Percentiles rank a stretch among this genome's conserved stretches.
phyloP scores from a whole-genome alignment of 2,329 filamentous ascomycete species.

The Lachnellula arida region DNA sequence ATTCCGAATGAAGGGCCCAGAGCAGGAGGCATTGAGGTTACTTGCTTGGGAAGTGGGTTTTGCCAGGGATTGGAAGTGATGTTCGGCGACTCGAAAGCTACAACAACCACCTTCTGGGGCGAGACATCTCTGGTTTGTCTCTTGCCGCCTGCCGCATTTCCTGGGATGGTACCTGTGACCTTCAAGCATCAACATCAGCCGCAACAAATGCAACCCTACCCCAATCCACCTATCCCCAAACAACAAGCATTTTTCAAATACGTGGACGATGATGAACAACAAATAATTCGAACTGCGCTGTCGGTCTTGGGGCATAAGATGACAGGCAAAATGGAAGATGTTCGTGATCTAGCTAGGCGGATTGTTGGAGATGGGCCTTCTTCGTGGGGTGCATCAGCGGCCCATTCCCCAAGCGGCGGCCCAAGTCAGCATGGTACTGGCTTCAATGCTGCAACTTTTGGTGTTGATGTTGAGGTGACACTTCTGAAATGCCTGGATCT shows the following conservation, averaged over 20 bases:
- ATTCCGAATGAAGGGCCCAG: constrained; percentile 79
- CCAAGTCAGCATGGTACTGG: constrained; percentile 41
- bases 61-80: constrained; percentile 76
- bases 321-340: constrained; percentile 57
- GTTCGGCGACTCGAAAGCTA: constrained; percentile 68
- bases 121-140: constrained; percentile 59
- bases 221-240: constrained; percentile 42
- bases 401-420: constrained; percentile 41
- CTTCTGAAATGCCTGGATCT: constrained; percentile 72
- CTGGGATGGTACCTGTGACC: constrained; percentile 55
- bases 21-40: constrained; percentile 81
- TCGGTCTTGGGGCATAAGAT: constrained; percentile 60
- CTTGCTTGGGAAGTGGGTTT: constrained; percentile 76
- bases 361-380: constrained; percentile 49
- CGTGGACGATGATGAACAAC: constrained; percentile 64
- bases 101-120: constrained; percentile 60
- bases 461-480: constrained; percentile 32
- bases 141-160: constrained; percentile 52
- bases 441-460: constrained; percentile 35
- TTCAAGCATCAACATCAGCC: constrained; percentile 50
- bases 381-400: constrained; percentile 43
- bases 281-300: constrained; percentile 64
- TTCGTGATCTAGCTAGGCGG: constrained; percentile 55
- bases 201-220: constrained; percentile 38
- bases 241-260: constrained; percentile 64